Conservation (phyloP, 805 yeast genomes). For the Pichia kluyveri region DNA sequence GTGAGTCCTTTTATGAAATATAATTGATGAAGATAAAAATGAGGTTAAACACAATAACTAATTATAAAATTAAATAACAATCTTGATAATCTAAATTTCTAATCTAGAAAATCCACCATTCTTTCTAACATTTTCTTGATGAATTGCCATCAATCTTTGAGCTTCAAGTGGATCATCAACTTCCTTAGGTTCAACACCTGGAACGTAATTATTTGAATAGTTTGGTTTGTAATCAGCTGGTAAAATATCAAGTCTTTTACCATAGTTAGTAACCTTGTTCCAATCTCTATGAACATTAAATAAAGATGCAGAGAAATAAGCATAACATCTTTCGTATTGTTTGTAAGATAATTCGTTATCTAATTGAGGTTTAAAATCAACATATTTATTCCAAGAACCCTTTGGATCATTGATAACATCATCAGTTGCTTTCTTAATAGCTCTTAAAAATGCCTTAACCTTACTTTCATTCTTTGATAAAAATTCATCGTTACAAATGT, state of each 20-base stretch:
- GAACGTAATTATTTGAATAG: constrained; percentile 41
- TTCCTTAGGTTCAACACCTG: constrained; percentile 42
- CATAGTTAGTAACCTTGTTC: constrained; percentile 47
- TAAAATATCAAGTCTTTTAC: constrained; percentile 43
- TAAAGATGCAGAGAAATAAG: constrained; percentile 43
- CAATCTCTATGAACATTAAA: constrained; percentile 49
- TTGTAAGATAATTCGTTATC: constrained; percentile 27
- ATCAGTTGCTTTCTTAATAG: constrained; percentile 44
- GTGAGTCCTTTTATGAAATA: too few relatives aligned
- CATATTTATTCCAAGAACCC: constrained; percentile 37
- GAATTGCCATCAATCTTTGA: constrained; percentile 32
- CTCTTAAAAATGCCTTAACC: constrained; percentile 35
- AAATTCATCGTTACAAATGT: constrained; percentile 44
- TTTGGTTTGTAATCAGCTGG: constrained; percentile 41
- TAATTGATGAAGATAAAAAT: too few relatives aligned
- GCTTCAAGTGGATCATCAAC: constrained; percentile 38
- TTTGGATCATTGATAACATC: constrained; percentile 34
- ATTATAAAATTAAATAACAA: too few relatives aligned
- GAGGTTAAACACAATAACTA: too few relatives aligned
- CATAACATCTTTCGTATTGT: constrained; percentile 45
- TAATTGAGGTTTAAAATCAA: constrained; percentile 40
- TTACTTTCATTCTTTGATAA: constrained; percentile 38
- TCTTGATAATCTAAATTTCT: too few relatives aligned
- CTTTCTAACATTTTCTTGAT: constrained; percentile 11
- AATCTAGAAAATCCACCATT: too few relatives aligned